Evolutionary conservation across 2,329 filamentous ascomycete species (phyloP), one percentile per base, ranked within the genome.

Genomic region (Sarocladiaceae sp.): DNA sequence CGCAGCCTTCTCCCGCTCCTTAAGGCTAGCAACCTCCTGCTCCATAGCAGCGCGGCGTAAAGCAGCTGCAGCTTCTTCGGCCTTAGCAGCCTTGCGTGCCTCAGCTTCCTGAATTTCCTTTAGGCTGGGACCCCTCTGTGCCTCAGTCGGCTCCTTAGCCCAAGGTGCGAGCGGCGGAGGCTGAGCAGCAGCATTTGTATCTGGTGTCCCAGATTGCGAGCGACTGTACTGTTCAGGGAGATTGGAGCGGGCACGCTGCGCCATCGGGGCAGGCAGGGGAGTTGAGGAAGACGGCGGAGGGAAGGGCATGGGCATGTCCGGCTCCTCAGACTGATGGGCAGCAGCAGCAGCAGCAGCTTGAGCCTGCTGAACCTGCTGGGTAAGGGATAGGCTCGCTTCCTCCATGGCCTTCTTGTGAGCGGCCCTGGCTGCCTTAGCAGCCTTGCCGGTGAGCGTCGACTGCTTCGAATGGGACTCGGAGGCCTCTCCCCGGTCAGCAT

Each of bases 91-190:
- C 61, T 93, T 94, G 58, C 85, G 88, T 27, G 91, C 91, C 63
- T 98, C 93, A 4, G 88, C 84, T 63, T 95, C 91, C 62, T 98
- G 93, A 19, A 98, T 98, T 59, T 98, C 90, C 67, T 89, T 95
- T 50, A 98, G 70, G 48, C 90, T 96, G 2, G 91, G 93, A 0
- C 89, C 90, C 63, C 87, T 94, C 32, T 87, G 80, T 19, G 76
- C 68, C 48, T 80, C 74, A 40, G 85, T 83, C 3, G 78, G 76
- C 51, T 97, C 89, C 62, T 93, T 93, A 4, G 93, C 93, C 93
- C 93, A 98, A 0, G 93, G 93, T 1, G 93, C 93, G 52, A 96
- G 69, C 0, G 91, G 88, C 3, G 89, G 79, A 2, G 77, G 73
- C 50, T 74, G 70, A 9, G 64, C 58, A 6, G 65, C 58, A 1